Conservation (phyloP, 2,329 filamentous ascomycete species). For the Monosporascus sp. region DNA sequence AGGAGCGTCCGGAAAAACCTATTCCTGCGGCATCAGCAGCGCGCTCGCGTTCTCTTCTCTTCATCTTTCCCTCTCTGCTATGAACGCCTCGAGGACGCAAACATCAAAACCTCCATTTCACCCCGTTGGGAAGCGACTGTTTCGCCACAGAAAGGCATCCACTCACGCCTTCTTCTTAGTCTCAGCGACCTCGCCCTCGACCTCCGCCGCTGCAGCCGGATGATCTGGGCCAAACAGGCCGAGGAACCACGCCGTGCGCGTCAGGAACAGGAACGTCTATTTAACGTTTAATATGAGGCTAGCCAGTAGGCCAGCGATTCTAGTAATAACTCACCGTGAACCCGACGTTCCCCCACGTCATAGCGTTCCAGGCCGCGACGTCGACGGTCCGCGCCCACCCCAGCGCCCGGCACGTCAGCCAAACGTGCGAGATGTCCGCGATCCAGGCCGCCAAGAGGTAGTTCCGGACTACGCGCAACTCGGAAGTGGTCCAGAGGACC, state of each 20-base stretch:
- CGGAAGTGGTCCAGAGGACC: conserved; percentile 59
- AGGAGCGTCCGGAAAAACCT: too few relatives aligned
- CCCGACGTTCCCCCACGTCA: conserved; percentile 70
- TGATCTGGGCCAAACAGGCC: conserved; percentile 26
- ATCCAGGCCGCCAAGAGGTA: conserved; percentile 63
- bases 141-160: too few relatives aligned
- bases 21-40: too few relatives aligned
- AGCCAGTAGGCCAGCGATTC: neutral
- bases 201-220: neutral
- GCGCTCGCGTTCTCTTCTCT: too few relatives aligned
- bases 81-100: too few relatives aligned
- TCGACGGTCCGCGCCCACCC: conserved; percentile 50
- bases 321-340: conserved; percentile 46
- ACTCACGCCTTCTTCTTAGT: conserved; percentile 18
- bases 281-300: neutral
- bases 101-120: too few relatives aligned
- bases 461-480: conserved; percentile 60
- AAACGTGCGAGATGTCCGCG: conserved; percentile 65
- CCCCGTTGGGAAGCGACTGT: too few relatives aligned
- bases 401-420: conserved; percentile 54
- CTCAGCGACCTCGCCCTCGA: neutral
- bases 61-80: too few relatives aligned
- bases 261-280: conserved; percentile 27
- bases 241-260: conserved; percentile 25
- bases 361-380: conserved; percentile 58